phyloP scores from a whole-genome alignment of 164 flowering plant species.

The Buxus sempervirens region DNA sequence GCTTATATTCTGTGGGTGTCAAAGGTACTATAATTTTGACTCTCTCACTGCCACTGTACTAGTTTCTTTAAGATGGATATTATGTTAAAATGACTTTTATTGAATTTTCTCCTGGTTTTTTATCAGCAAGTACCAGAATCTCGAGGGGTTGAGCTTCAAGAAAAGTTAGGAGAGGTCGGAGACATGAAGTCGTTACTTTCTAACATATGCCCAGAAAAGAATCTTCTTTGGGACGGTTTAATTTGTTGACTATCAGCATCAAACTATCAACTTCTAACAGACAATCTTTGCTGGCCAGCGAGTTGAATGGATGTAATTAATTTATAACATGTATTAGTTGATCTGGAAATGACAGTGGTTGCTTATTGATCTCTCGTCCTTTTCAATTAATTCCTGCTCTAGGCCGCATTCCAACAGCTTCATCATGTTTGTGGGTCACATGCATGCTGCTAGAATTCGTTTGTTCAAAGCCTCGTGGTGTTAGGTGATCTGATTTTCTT shows the following conservation, averaged over 20 bases:
- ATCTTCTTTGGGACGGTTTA: constrained; percentile 44
- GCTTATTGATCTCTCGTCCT: too few species aligned
- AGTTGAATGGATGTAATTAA: too few species aligned
- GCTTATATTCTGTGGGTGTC: constrained; percentile 66
- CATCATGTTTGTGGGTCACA: too few species aligned
- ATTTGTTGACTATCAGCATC: not conserved
- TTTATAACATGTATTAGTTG: too few species aligned
- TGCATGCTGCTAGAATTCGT: too few species aligned
- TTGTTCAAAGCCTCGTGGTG: too few species aligned
- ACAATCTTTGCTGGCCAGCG: too few species aligned
- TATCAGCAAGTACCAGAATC: constrained; percentile 37
- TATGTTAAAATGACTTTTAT: not conserved
- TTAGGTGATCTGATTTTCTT: too few species aligned
- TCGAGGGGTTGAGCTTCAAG: constrained; percentile 19
- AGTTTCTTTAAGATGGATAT: not conserved
- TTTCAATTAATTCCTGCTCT: too few species aligned
- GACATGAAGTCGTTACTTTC: constrained; percentile 38
- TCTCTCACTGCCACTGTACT: not conserved
- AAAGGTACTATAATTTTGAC: constrained; percentile 38
- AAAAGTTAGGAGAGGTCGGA: constrained; percentile 30
- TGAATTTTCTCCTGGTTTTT: not conserved
- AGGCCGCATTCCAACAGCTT: too few species aligned
- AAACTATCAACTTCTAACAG: not conserved
- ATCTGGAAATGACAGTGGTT: too few species aligned
- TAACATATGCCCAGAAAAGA: constrained; percentile 50